A percentile compares a stretch with the other conserved stretches of the same genome.
These are phyloP conservation scores for Monilinia laxa DNA, from an alignment of 2,329 filamentous ascomycete species.

Conservation along the genomic window DNA sequence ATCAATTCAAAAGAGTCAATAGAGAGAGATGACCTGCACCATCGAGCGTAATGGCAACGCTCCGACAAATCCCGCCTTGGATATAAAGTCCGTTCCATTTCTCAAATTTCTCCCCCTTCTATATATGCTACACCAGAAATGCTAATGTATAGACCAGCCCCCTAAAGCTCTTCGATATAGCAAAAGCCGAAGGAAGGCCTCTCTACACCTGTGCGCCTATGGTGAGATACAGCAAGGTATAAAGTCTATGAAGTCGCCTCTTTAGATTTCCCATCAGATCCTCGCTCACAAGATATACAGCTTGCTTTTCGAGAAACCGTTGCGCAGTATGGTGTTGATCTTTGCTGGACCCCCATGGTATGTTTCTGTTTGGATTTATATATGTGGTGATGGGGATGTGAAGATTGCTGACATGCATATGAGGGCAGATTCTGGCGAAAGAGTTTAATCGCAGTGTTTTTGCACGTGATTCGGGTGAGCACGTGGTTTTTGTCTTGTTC, in stretches of 20 bases:
- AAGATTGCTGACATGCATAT: slow-evolving; percentile 2
- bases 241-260: neutral
- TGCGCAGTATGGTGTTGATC: slow-evolving; percentile 61
- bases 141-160: too few species aligned
- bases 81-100: slow-evolving; percentile 16
- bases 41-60: neutral
- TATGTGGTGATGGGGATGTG: accelerated
- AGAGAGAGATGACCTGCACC: slow-evolving; percentile 9
- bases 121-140: too few species aligned
- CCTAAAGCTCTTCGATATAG: slow-evolving; percentile 58
- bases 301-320: slow-evolving; percentile 69
- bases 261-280: neutral
- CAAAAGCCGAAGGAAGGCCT: slow-evolving; percentile 52
- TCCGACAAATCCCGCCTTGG: slow-evolving; percentile 9
- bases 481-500: neutral
- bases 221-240: slow-evolving; percentile 61
- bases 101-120: neutral
- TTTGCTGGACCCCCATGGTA: slow-evolving; percentile 71
- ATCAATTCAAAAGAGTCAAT: neutral
- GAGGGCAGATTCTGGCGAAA: slow-evolving; percentile 56
- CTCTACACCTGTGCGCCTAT: slow-evolving; percentile 64
- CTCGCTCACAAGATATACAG: slow-evolving; percentile 40
- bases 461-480: slow-evolving; percentile 58
- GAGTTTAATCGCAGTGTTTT: slow-evolving; percentile 63
- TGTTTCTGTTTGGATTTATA: neutral